Percentiles rank a stretch among this genome's conserved stretches.
Evolutionary conservation across 1,139 yeast genomes (phyloP).

Genomic region (Kodamaea ohmeri): DNA sequence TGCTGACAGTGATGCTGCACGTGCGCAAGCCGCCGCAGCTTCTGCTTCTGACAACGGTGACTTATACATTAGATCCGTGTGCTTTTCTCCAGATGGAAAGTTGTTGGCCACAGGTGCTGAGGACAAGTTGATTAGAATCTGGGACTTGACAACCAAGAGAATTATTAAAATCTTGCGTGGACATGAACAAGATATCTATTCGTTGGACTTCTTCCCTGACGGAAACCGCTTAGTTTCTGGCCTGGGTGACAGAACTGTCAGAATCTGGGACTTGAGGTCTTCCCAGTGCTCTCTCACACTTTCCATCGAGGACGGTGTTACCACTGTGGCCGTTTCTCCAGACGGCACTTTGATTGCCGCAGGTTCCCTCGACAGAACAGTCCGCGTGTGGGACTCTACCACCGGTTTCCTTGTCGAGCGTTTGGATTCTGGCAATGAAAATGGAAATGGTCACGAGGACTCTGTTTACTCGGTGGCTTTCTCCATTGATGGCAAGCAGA

Average conservation of each 20-base stretch:
- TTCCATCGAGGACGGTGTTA: constrained; percentile 95
- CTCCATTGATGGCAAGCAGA: constrained; percentile 87
- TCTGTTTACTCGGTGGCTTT: constrained; percentile 94
- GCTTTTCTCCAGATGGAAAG: constrained; percentile 96
- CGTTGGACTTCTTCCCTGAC: constrained; percentile 92
- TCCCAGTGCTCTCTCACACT: constrained; percentile 89
- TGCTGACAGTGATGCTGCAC: constrained; percentile 24
- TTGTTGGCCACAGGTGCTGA: constrained; percentile 97
- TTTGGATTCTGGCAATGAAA: constrained; percentile 82
- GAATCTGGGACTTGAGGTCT: constrained; percentile 93
- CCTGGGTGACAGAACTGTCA: constrained; percentile 93
- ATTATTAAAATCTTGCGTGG: constrained; percentile 88
- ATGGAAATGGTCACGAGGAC: constrained; percentile 93
- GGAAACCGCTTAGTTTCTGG: constrained; percentile 95
- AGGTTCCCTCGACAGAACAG: constrained; percentile 93
- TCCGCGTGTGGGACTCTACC: constrained; percentile 95
- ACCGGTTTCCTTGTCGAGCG: constrained; percentile 92
- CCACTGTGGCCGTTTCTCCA: constrained; percentile 96
- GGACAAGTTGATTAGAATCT: constrained; percentile 91
- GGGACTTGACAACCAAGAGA: constrained; percentile 89
- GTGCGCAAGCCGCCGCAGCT: constrained; percentile 25
- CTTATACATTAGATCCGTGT: constrained; percentile 89
- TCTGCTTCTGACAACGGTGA: constrained; percentile 63
- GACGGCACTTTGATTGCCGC: constrained; percentile 95
- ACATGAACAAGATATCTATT: constrained; percentile 96